Percentiles rank a stretch among this genome's conserved stretches.
These are phyloP conservation scores for Aspergillus hancockii DNA, from an alignment of 495 filamentous ascomycete species.

Conservation along the genomic window DNA sequence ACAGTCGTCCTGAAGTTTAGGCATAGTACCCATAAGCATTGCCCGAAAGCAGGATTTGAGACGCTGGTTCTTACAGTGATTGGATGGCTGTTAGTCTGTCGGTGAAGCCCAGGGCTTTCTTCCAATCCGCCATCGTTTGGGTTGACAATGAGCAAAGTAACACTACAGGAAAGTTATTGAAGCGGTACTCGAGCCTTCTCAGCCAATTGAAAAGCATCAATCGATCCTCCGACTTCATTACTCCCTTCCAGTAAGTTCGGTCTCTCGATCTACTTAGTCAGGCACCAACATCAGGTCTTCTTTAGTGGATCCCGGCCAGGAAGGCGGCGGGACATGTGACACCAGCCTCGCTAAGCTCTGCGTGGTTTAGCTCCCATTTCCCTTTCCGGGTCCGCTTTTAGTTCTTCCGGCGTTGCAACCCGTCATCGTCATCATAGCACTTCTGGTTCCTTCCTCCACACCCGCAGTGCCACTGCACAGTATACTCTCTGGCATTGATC, in stretches of 20 bases:
- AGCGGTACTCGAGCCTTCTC: not conserved
- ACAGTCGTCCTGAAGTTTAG: constrained; percentile 42
- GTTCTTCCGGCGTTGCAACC: constrained; percentile 16
- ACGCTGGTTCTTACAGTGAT: constrained; percentile 38
- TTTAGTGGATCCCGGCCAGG: not conserved
- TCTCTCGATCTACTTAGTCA: constrained; percentile 4
- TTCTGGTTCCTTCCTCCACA: constrained; percentile 5
- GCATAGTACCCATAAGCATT: not conserved
- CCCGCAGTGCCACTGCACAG: not conserved
- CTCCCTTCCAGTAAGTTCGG: not conserved
- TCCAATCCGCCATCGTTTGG: constrained; percentile 40
- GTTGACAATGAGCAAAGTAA: not conserved
- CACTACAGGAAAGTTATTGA: not conserved
- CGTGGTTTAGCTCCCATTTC: not conserved
- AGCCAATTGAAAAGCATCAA: not conserved
- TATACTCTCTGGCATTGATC: not conserved
- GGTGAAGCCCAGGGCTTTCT: constrained; percentile 47
- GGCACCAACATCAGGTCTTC: not conserved
- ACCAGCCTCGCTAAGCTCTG: constrained; percentile 3
- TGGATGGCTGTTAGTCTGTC: constrained; percentile 51
- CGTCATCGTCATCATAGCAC: constrained; percentile 21
- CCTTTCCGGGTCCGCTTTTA: constrained; percentile 8
- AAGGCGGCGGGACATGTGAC: constrained; percentile 15
- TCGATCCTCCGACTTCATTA: not conserved
- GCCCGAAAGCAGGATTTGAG: not conserved